Percentiles rank a stretch among this genome's conserved stretches.
These are phyloP conservation scores for Scorias spongiosa DNA, from an alignment of 2,329 filamentous ascomycete genomes.

Conservation along the genomic window DNA sequence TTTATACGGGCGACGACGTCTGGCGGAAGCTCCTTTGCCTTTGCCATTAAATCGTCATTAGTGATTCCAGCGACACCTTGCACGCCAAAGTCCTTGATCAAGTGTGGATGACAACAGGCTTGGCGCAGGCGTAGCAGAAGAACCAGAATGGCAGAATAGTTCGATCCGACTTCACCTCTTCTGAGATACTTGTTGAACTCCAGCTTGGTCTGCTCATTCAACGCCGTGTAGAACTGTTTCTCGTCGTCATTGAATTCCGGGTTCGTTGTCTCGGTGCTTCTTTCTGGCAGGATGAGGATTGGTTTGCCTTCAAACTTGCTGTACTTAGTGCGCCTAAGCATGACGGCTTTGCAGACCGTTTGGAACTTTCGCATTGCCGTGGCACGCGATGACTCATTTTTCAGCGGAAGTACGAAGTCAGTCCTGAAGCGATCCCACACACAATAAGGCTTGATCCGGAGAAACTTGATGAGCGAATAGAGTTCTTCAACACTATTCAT, in stretches of 20 bases:
- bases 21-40: conserved; percentile 45
- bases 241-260: conserved; percentile 55
- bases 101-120: conserved; percentile 61
- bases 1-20: conserved; percentile 54
- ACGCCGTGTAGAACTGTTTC: conserved; percentile 44
- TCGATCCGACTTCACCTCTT: conserved; percentile 49
- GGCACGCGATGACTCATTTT: conserved; percentile 18
- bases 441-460: conserved; percentile 62
- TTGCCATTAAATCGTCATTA: conserved; percentile 41
- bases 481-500: conserved; percentile 74
- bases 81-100: conserved; percentile 51
- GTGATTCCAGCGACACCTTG: conserved; percentile 32
- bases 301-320: conserved; percentile 67
- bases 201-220: conserved; percentile 52
- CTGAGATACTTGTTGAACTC: conserved; percentile 65
- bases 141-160: conserved; percentile 69
- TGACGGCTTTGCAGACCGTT: conserved; percentile 60
- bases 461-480: conserved; percentile 61
- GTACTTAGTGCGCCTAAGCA: conserved; percentile 69
- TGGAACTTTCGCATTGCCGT: conserved; percentile 58
- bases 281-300: conserved; percentile 51
- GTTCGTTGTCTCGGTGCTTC: conserved; percentile 45
- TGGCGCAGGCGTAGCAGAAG: conserved; percentile 67
- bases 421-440: conserved; percentile 46
- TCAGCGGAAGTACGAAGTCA: conserved; percentile 40